Evolutionary conservation across 352 stramenopile species (phyloP), one percentile per base, ranked within the genome.

Genomic region (Phytophthora pini): DNA sequence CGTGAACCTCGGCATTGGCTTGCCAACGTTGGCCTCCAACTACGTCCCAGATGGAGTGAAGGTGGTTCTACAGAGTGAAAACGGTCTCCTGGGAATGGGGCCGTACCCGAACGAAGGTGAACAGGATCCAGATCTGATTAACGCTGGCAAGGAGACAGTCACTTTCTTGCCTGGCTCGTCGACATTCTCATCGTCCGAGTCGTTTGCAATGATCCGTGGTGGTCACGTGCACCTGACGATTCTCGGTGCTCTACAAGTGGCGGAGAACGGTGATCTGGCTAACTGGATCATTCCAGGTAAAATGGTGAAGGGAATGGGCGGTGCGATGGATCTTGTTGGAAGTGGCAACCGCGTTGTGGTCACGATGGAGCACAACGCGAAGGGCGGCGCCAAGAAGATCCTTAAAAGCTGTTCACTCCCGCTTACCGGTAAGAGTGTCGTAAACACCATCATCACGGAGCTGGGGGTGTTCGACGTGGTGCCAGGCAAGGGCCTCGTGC

Each of bases 251-350:
- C 79, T 99, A 20, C 90, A 99, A 67, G 96, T 98, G 12, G 91
- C 90, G 39, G 80, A 86, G 24, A 97, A 96, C 55, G 97, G 97
- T 45, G 97, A 99, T 64, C 62, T 99, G 31, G 96, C 97, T 32
- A 98, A 97, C 71, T 99, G 92, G 92, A 98, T 97, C 57, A 98
- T 98, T 47, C 96, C 96, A 4, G 96, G 96, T 32, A 98, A 98
- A 76, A 95, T 99, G 77, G 80, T 98, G 22, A 99, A 99, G 75
- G 97, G 95, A 62, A 99, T 99, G 97, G 97, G 97, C 22, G 97
- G 97, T 54, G 97, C 97, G 9, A 99, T 99, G 97, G 97, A 99
- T 74, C 80, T 99, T 24, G 96, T 99, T 9, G 93, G 89, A 22
- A 93, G 84, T 24, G 92, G 89, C 27, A 97, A 96, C 55, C 84